phyloP scores from a whole-genome alignment of 2,329 filamentous ascomycete species.

The Hawksworthiomyces lignivorus region DNA sequence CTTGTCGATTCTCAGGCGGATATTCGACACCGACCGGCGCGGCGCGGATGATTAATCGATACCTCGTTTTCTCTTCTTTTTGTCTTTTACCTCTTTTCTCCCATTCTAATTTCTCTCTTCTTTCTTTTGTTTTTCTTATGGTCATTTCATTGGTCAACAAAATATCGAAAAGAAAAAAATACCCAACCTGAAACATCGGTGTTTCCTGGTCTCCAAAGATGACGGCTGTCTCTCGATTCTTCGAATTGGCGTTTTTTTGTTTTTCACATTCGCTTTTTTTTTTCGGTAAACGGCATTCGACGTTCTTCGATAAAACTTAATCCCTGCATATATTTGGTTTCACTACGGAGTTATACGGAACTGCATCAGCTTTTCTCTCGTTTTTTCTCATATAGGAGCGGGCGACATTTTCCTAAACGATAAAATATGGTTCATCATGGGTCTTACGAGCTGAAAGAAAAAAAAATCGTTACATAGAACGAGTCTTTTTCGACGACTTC shows the following conservation, averaged over 20 bases:
- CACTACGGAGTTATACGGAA: conserved; percentile 34
- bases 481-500: conserved; percentile 24
- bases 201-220: conserved; percentile 33
- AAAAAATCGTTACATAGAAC: conserved; percentile 45
- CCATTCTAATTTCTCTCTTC: neutral
- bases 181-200: conserved; percentile 22
- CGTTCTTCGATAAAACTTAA: conserved; percentile 29
- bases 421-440: conserved; percentile 41
- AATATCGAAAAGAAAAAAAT: conserved; percentile 18
- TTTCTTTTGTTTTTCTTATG: conserved; percentile 15
- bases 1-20: neutral
- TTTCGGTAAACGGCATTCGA: conserved; percentile 13
- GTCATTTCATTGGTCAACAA: conserved; percentile 12
- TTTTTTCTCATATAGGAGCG: conserved; percentile 27
- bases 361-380: conserved; percentile 19
- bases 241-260: conserved; percentile 37
- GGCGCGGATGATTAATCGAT: conserved; percentile 24
- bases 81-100: neutral
- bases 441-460: conserved; percentile 41
- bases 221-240: conserved; percentile 28
- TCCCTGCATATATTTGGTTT: conserved; percentile 38
- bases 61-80: conserved; percentile 18
- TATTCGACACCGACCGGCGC: conserved; percentile 16
- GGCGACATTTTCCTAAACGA: conserved; percentile 34
- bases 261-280: conserved; percentile 22